Evolutionary conservation across 2,329 filamentous ascomycete species (phyloP), one percentile per base, ranked within the genome.

Genomic region (Trichophyton rubrum): DNA sequence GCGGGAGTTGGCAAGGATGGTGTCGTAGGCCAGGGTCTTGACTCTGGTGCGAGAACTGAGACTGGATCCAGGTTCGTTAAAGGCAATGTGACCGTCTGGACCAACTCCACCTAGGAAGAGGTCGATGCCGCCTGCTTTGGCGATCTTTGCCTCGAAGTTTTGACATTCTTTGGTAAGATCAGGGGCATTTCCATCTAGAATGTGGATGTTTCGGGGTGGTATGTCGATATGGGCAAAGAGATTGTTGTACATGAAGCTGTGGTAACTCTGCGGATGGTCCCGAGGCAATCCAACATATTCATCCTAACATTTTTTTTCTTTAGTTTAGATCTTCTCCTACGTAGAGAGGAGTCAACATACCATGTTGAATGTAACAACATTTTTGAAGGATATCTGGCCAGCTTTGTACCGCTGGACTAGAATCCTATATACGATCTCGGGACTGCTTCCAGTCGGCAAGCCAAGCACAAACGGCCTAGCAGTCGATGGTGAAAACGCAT

Each of bases 341-440:
- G n/a, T 40, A 33, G 17, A 20, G 55, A 40, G 1, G 9, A 30
- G 9, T 7, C 20, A 62, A 47, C 76, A 62, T 80, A 87, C 85
- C 89, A 93, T 93, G 75, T 93, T 93, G 80, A 95, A 95, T 27
- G 89, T 95, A 70, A 93, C 82, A 68, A 95, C 88, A 86, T 95
- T 83, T 69, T 86, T 85, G 72, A 95, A 95, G 1, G 89, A 92
- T 68, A 95, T 85, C 70, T 89, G 71, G 58, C 66, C 69, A 43
- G 70, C 69, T 62, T 74, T 73, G 67, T 74, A 69, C 41, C 70
- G 70, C 65, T 76, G 68, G 56, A 93, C 89, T 27, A 95, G 81
- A 66, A 85, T 80, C 71, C 84, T 84, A 77, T 95, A 95, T 65
- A 93, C 85, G 58, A 83, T 80, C 63, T 90, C 82, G 1, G 89